phyloP scores from a whole-genome alignment of 2,329 filamentous ascomycete genomes.

The Fusarium nygamai region DNA sequence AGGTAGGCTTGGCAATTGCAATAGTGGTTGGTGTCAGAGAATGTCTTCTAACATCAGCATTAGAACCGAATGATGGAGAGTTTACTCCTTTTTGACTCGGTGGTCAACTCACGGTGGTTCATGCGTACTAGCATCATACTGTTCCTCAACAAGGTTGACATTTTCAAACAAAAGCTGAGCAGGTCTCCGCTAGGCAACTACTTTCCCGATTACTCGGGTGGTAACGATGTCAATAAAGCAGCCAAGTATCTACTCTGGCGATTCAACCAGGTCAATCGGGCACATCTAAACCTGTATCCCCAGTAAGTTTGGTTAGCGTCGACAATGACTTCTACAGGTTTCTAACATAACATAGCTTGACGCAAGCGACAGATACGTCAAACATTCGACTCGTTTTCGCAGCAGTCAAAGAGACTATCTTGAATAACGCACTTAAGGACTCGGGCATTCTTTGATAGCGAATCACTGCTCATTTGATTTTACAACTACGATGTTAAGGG shows the following conservation, averaged over 20 bases:
- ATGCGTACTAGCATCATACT: slow-evolving; percentile 98
- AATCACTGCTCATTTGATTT: slow-evolving; percentile 24
- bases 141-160: slow-evolving; percentile 98
- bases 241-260: slow-evolving; percentile 98
- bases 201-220: slow-evolving; percentile 97
- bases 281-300: slow-evolving; percentile 95
- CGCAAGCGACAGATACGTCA: slow-evolving; percentile 97
- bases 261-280: slow-evolving; percentile 98
- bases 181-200: slow-evolving; percentile 93
- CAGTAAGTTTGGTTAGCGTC: slow-evolving; percentile 71
- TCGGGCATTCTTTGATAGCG: slow-evolving; percentile 85
- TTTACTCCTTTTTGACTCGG: slow-evolving; percentile 93
- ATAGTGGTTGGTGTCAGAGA: neutral
- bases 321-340: neutral
- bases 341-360: slow-evolving; percentile 70
- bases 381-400: slow-evolving; percentile 98
- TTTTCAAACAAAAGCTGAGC: slow-evolving; percentile 94
- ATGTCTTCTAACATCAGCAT: slow-evolving; percentile 11
- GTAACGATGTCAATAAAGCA: slow-evolving; percentile 96
- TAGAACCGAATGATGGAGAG: slow-evolving; percentile 99
- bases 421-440: slow-evolving; percentile 98
- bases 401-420: slow-evolving; percentile 97
- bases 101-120: slow-evolving; percentile 99
- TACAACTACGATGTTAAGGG: slow-evolving; percentile 38
- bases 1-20: slow-evolving; percentile 60